Base-by-base conservation (phyloP, 1,139 yeast species). In the Hansenula anomala region DNA sequence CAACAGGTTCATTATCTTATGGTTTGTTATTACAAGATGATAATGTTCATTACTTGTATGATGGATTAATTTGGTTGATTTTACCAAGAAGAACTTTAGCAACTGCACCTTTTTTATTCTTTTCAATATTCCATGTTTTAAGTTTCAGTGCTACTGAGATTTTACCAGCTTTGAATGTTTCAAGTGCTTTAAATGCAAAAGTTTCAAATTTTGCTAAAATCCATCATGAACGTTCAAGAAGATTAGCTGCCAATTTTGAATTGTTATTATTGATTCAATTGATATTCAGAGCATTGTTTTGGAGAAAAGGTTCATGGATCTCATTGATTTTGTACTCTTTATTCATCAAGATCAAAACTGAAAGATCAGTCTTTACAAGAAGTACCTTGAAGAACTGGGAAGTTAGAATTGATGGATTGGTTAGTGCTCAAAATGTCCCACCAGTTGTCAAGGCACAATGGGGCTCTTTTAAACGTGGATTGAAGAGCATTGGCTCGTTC, bases 311-410 rank as follows among this genome's bases (percentile, higher is more conserved):
- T 53, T 80, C 90, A 29, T 71, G 86, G 69, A 53, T 79, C 41
- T 75, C 80, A 15, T 69, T 85, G 33, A 48, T 73, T 20, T 61
- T 75, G 31, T 88, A 83, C 62, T 57, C 76, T 24, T 45, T 78
- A 17, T 90, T 90, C 63, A 71, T 88, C 60, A 86, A 86, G 64
- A 64, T 84, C 45, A 77, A 96, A 61, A 86, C 71, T 58, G 95
- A 87, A 58, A 80, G 78, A 52, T 83, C 94, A 9, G 69, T 78
- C 33, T 80, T 80, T 65, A 83, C 89, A 44, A 80, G 88, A 64
- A 71, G 77, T 48, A 80, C 78, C 35, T 71, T 89, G 56, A 80
- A 83, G 63, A 67, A 72, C 35, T 67, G 85, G 65, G 95, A 86
- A 61, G 80, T 84, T 36, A 72, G 80, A 49, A 56, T 82, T 42